Base-by-base conservation (phyloP, 2,329 filamentous ascomycete genomes). In the Beauveria varroae region DNA sequence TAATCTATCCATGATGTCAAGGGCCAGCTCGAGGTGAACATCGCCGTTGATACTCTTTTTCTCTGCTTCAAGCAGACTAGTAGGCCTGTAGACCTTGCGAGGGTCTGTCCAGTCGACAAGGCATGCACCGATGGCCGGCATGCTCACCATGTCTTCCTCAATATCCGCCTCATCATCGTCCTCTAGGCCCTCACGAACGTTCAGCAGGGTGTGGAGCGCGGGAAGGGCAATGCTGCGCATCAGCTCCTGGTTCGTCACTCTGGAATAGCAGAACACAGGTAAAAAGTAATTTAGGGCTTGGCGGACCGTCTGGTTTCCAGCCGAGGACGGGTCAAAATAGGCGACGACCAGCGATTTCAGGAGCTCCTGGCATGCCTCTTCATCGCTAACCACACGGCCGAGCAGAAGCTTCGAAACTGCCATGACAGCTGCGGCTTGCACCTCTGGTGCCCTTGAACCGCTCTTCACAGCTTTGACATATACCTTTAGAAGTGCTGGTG, bases 51-150 rank as follows among this genome's bases (percentile, higher is more conserved):
- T 82, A 57, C 78, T 79, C 76, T 82, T 87, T 73, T 84, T 87
- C 58, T 83, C 80, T 1, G 78, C 79, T 54, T 89, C 84, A 62
- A 77, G 75, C 1, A 80, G 68, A 1, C 75, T 67, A 5, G 74
- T 78, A 65, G 77, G 81, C 44, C 72, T 81, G 75, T 76, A 89
- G 76, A 77, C 90, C 73, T 96, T 93, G 55, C 93, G 81, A 43
- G 93, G 92, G 72, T 98, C 93, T 0, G 93, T 98, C 95, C 93
- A 98, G 72, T 98, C 93, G 0, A 93, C 85, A 8, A 98, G 77
- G 69, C 92, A 93, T 3, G 90, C 86, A 1, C 90, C 91, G 62
- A 96, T 90, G 3, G 87, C 84, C 49, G 85, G 82, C 65, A 96
- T 82, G 67, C 87, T 86, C 9, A 93, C 89, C 86, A 96, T 92